Percentiles rank a stretch among this genome's conserved stretches.
Conservation (phyloP, 495 filamentous ascomycete genomes). For the Podospora pseudopauciseta region DNA sequence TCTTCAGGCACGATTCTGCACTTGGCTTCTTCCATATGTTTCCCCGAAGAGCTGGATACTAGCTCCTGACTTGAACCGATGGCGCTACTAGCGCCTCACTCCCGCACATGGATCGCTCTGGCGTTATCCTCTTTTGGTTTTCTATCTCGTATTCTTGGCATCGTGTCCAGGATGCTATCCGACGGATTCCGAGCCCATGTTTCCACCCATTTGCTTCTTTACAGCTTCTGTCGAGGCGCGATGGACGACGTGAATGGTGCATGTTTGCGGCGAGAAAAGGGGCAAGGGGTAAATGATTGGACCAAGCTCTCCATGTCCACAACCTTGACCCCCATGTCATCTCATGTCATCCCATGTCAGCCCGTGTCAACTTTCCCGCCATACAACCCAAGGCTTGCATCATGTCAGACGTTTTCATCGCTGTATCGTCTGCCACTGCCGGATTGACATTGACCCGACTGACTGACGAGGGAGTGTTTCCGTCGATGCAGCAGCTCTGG, state of each 20-base stretch:
- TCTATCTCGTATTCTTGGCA: not conserved
- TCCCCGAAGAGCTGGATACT: not conserved
- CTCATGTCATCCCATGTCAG: not conserved
- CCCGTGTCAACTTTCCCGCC: not conserved
- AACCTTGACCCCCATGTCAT: not conserved
- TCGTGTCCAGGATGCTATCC: not conserved
- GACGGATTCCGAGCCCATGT: not conserved
- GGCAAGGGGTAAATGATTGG: not conserved
- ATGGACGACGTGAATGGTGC: not conserved
- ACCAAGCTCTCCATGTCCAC: not conserved
- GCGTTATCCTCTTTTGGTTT: not conserved
- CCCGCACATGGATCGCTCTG: not conserved
- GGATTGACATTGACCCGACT: not conserved
- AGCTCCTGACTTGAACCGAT: not conserved
- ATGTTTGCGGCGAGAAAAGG: not conserved
- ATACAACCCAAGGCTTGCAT: not conserved
- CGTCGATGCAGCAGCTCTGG: not conserved
- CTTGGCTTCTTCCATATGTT: not conserved
- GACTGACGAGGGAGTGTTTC: not conserved
- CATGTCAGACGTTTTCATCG: not conserved
- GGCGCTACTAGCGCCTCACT: not conserved
- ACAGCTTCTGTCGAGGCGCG: not conserved
- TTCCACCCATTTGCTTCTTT: not conserved
- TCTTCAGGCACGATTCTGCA: not conserved
- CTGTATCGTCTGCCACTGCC: not conserved